Conservation (phyloP, 371 early-diverging fungal genomes). For the Rhizomucor pusillus region DNA sequence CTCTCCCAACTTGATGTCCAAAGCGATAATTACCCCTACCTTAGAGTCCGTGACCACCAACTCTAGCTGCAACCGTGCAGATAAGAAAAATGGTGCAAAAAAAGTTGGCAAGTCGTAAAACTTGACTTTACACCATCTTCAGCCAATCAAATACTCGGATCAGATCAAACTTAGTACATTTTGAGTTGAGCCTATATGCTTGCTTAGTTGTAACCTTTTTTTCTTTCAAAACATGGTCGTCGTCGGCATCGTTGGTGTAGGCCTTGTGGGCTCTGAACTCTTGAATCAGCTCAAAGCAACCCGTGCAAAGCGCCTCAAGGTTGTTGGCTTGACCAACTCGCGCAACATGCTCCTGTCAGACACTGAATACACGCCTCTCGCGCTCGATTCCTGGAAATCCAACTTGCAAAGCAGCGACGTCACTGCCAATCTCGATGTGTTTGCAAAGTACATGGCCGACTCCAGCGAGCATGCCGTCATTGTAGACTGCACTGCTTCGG, state of each 20-base stretch:
- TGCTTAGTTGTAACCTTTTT: too few relatives aligned
- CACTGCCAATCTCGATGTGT: constrained; percentile 41
- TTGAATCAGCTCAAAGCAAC: constrained; percentile 64
- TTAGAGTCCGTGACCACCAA: constrained; percentile 40
- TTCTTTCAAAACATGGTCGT: constrained; percentile 46
- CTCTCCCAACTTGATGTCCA: constrained; percentile 10
- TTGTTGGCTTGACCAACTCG: constrained; percentile 70
- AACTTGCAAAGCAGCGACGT: constrained; percentile 20
- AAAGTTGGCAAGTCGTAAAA: too few relatives aligned
- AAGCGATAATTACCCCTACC: constrained; percentile 31
- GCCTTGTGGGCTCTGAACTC: constrained; percentile 90
- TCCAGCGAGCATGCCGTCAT: constrained; percentile 60
- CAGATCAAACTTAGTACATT: too few relatives aligned
- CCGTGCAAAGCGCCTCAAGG: constrained; percentile 30
- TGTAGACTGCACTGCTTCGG: constrained; percentile 91
- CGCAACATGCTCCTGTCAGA: constrained; percentile 58
- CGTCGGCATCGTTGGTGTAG: constrained; percentile 91
- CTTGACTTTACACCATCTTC: too few relatives aligned
- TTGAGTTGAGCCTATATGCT: too few relatives aligned
- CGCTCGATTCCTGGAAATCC: constrained; percentile 30
- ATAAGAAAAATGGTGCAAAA: not conserved
- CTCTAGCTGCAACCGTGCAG: constrained; percentile 14
- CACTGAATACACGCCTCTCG: constrained; percentile 29
- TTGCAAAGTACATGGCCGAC: constrained; percentile 53
- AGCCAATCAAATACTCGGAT: too few relatives aligned